Conservation (phyloP, 306 rosid genomes). For the Lathyrus aphaca region DNA sequence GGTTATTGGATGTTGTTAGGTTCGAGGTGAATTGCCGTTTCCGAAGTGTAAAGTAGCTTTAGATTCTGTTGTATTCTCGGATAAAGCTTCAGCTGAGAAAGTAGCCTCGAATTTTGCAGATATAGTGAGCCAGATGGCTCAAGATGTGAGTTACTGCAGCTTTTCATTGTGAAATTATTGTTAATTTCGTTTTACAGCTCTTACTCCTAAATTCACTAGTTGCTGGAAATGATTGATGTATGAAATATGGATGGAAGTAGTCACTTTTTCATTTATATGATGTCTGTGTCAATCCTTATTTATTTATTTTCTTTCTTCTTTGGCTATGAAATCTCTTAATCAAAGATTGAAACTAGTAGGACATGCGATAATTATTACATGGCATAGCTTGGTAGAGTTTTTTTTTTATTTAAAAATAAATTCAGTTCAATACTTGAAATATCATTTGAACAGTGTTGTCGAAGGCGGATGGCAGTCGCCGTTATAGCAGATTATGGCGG, state of each 20-base stretch:
- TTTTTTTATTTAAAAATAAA: background rate
- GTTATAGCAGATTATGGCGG: no score
- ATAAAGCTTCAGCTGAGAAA: constrained; percentile 55
- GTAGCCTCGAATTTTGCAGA: constrained; percentile 85
- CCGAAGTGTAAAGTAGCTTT: constrained; percentile 84
- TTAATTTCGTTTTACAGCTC: background rate
- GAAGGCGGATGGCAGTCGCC: no score
- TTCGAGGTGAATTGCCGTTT: constrained; percentile 87
- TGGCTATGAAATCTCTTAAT: background rate
- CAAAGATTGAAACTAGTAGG: background rate
- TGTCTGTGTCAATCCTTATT: no score
- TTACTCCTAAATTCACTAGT: background rate
- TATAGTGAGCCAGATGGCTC: constrained; percentile 91
- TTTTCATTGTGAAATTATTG: constrained; percentile 4
- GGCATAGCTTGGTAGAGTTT: constrained; percentile 2
- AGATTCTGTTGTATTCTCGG: constrained; percentile 76
- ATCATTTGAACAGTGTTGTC: background rate
- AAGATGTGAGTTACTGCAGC: constrained; percentile 73
- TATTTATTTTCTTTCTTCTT: background rate
- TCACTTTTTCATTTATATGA: background rate
- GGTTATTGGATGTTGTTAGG: constrained; percentile 53
- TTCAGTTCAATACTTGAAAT: background rate
- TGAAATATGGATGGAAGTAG: background rate
- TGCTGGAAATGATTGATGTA: constrained; percentile 13
- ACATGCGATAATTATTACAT: background rate